Conservation (phyloP, 192 early-diverging fungal genomes). For the Coemansia sp. region DNA sequence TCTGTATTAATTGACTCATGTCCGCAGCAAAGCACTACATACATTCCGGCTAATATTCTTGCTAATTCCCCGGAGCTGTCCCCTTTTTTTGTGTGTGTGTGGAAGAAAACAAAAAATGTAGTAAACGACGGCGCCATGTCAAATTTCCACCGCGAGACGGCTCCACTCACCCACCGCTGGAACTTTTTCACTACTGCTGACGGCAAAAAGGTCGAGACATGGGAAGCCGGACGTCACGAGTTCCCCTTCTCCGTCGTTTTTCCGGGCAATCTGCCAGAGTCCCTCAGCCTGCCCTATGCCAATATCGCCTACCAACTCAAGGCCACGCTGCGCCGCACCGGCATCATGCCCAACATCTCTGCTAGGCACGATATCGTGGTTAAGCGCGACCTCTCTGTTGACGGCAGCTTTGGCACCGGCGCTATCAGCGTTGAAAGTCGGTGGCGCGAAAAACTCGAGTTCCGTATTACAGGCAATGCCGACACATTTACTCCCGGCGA, state of each 20-base stretch:
- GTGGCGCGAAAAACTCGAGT: slow-evolving; percentile 53
- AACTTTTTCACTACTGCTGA: slow-evolving; percentile 43
- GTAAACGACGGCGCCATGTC: slow-evolving; percentile 44
- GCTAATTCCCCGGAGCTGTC: neutral
- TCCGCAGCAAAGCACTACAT: neutral
- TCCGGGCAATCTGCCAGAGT: slow-evolving; percentile 47
- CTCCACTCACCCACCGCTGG: slow-evolving; percentile 47
- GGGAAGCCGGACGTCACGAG: slow-evolving; percentile 48
- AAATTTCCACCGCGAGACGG: slow-evolving; percentile 45
- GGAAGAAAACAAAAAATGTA: slow-evolving; percentile 6
- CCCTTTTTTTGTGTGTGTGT: neutral
- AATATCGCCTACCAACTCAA: slow-evolving; percentile 48
- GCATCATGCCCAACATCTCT: slow-evolving; percentile 42
- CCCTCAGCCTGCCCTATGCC: slow-evolving; percentile 50
- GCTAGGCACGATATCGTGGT: slow-evolving; percentile 29
- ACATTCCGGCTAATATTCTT: slow-evolving; percentile 5
- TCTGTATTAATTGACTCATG: neutral
- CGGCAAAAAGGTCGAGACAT: slow-evolving; percentile 47
- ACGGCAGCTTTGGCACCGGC: slow-evolving; percentile 50
- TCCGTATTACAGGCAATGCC: slow-evolving; percentile 31
- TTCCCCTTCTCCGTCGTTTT: slow-evolving; percentile 52
- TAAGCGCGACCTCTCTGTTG: slow-evolving; percentile 50
- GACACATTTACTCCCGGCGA: slow-evolving; percentile 52
- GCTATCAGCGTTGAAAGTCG: slow-evolving; percentile 50
- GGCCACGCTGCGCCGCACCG: slow-evolving; percentile 46